Evolutionary conservation across 805 yeast genomes (phyloP).

Genomic region (Pichia rugopelliculosa): DNA sequence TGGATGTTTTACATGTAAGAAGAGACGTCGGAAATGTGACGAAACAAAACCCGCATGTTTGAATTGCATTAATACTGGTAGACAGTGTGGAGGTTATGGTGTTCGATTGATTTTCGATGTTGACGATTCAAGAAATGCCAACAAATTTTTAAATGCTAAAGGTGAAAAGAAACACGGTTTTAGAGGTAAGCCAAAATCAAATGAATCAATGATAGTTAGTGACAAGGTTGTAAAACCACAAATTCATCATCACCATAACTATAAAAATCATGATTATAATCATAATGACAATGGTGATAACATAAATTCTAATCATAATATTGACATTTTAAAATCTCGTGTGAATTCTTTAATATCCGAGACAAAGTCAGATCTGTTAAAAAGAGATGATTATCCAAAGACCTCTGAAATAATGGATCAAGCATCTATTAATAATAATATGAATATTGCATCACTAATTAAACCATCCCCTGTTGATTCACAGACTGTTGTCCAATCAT

Average conservation of each 20-base stretch:
- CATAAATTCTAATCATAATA: not conserved
- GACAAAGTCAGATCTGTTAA: not conserved
- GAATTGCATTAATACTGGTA: conserved; percentile 38
- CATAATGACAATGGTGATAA: not conserved
- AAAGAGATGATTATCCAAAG: not conserved
- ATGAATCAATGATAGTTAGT: not conserved
- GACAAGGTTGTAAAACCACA: not conserved
- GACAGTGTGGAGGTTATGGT: conserved; percentile 45
- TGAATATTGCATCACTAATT: not conserved
- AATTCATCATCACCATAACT: not conserved
- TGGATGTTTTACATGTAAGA: conserved; percentile 54
- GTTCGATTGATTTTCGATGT: conserved; percentile 42
- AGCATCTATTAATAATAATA: not conserved
- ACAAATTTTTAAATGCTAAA: conserved; percentile 16
- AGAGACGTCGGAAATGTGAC: conserved; percentile 48
- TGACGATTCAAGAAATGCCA: conserved; percentile 35
- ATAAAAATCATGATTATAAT: not conserved
- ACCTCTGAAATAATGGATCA: not conserved
- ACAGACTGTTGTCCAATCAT: not conserved
- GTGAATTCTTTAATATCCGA: not conserved
- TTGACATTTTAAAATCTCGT: not conserved
- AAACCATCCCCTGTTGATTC: not conserved
- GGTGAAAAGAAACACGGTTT: conserved; percentile 36
- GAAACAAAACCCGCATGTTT: conserved; percentile 45
- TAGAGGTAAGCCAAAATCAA: conserved; percentile 34